Percentiles rank a stretch among this genome's conserved stretches.
These are phyloP conservation scores for Dovyalis caffra DNA, from an alignment of 345 rosid genomes.

Conservation along the genomic window DNA sequence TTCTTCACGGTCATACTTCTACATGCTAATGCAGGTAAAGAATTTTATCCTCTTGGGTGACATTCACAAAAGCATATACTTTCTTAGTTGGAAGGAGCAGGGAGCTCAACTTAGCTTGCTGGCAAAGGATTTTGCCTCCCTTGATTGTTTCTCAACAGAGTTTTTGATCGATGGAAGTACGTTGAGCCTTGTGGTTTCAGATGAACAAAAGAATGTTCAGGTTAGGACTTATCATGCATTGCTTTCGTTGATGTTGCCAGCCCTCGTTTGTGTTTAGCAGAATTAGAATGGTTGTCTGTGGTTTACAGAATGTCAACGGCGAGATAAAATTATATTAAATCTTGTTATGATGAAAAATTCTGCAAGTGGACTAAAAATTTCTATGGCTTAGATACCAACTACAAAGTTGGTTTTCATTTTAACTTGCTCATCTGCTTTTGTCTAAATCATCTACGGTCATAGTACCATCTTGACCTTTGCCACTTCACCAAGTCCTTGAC, in stretches of 20 bases:
- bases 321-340: not conserved
- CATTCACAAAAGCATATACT: constrained; percentile 88
- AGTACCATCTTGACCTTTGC: no score
- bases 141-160: constrained; percentile 93
- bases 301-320: no score
- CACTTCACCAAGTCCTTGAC: no score
- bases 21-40: constrained; percentile 62
- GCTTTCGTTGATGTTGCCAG: not conserved
- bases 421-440: not conserved
- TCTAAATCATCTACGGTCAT: not conserved
- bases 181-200: constrained; percentile 86
- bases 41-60: constrained; percentile 91
- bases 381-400: no score
- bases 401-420: no score
- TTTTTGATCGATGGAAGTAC: constrained; percentile 98
- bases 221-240: constrained; percentile 32
- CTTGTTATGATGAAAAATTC: not conserved
- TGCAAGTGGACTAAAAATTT: no score
- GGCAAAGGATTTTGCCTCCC: constrained; percentile 94
- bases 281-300: not conserved
- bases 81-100: constrained; percentile 97
- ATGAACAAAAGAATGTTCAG: constrained; percentile 94
- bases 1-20: not conserved
- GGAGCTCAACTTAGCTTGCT: constrained; percentile 89
- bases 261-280: not conserved